Evolutionary conservation across 2,329 filamentous ascomycete species (phyloP), one percentile per base, ranked within the genome.

Genomic region (Aspergillus sojae): DNA sequence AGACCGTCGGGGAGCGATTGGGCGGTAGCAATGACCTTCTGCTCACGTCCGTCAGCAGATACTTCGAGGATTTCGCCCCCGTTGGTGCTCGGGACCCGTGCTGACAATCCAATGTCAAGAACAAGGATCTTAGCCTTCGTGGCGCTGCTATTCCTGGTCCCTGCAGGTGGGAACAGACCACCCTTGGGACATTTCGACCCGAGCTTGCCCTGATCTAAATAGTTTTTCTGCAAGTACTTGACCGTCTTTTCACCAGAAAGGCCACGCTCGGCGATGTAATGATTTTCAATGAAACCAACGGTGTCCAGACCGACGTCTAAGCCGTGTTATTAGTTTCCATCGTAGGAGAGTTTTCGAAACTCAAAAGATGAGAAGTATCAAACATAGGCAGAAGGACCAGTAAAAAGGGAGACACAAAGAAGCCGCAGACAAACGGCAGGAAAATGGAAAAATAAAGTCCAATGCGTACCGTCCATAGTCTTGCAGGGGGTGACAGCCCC

Each of bases 221-320:
- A 86, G 7, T 80, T 73, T 5, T 75, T 71, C 21, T 78, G 72
- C 3, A 86, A 72, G 63, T 75, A 86, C 60, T 83, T 75, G 16
- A 84, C 76, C 0, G 82, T 81, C 14, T 78, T 74, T 2, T 71
- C 71, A 0, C 72, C 58, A 2, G 76, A 68, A 0, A 86, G 74
- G 1, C 78, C 76, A 5, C 84, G 80, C 68, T 86, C 84, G 2
- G 78, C 66, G 60, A 86, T 76, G 67, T 86, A 86, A 63, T 86
- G 81, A 36, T 80, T 67, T 63, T 87, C 84, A 58, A 87, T 86
- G 57, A 83, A 79, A 0, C 80, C 77, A 3, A 86, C 83, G 0
- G 83, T 86, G 60, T 87, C 84, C 0, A 86, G 74, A 0, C 84
- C 84, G 26, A 86, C 80, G 9, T 74, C 71, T 74, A 32, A 32